Conservation (phyloP, 2,329 filamentous ascomycete genomes). For the Orbilia brochopaga region DNA sequence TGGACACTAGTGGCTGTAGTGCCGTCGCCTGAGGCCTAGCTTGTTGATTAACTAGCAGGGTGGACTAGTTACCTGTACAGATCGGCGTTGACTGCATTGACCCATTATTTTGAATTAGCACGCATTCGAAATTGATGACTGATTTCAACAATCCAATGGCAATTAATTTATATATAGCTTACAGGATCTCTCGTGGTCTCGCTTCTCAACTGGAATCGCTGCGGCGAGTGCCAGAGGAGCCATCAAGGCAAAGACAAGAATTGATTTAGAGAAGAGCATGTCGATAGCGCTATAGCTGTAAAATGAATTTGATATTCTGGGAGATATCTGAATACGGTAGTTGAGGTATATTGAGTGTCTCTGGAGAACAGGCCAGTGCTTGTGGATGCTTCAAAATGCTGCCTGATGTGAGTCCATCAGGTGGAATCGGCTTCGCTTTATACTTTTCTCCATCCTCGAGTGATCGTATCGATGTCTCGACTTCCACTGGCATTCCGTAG, state of each 20-base stretch:
- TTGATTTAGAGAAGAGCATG: constrained; percentile 22
- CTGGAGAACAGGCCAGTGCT: background rate
- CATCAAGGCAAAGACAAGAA: constrained; percentile 6
- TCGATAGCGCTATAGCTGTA: background rate
- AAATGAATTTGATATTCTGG: no score
- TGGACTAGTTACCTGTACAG: constrained; percentile 8
- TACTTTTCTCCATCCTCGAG: no score
- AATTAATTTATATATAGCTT: background rate
- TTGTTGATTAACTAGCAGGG: background rate
- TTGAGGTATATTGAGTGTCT: no score
- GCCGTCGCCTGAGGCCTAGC: background rate
- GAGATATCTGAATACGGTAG: background rate
- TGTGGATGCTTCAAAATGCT: background rate
- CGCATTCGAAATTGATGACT: background rate
- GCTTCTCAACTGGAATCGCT: constrained; percentile 19
- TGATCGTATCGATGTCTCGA: no score
- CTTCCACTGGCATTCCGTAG: no score
- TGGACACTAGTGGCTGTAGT: no score
- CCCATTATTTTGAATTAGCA: background rate
- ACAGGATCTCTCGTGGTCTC: constrained; percentile 4
- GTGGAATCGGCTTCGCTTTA: no score
- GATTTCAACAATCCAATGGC: background rate
- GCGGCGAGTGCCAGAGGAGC: constrained; percentile 17
- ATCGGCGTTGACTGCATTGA: background rate
- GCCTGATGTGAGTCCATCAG: no score